Conservation (phyloP, 805 yeast species). For the Yamadazyma akitaensis region DNA sequence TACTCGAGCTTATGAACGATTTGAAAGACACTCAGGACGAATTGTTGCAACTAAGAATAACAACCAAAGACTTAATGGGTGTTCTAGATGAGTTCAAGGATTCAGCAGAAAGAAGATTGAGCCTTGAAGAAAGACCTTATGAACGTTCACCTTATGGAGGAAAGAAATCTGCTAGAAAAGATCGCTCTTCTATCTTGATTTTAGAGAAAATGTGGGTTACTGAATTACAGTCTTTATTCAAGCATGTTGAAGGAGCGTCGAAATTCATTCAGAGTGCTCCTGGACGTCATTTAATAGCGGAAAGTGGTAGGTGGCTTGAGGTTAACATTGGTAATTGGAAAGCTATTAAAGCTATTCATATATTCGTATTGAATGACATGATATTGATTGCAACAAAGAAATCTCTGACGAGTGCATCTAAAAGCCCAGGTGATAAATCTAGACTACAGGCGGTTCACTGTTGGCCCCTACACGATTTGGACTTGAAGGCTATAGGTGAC, state of each 20-base stretch:
- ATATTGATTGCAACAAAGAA: conserved; percentile 69
- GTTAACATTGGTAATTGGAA: conserved; percentile 83
- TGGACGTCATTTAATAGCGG: conserved; percentile 76
- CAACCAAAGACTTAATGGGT: conserved; percentile 57
- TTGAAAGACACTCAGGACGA: conserved; percentile 63
- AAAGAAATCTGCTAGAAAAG: conserved; percentile 28
- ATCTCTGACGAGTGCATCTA: conserved; percentile 8
- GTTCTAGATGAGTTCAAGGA: conserved; percentile 57
- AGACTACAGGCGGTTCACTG: conserved; percentile 69
- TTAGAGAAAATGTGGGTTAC: conserved; percentile 80
- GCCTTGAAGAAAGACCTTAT: conserved; percentile 32
- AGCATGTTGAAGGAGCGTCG: conserved; percentile 89
- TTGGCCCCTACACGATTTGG: conserved; percentile 68
- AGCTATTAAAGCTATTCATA: conserved; percentile 68
- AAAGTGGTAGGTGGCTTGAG: conserved; percentile 84
- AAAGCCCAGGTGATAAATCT: conserved; percentile 25
- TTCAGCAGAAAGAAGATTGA: conserved; percentile 57
- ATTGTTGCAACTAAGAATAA: conserved; percentile 56
- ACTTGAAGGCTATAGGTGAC: conserved; percentile 37
- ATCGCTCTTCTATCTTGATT: conserved; percentile 67
- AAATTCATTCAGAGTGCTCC: conserved; percentile 70
- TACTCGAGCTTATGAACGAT: conserved; percentile 57
- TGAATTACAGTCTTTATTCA: conserved; percentile 65
- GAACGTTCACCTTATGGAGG: conserved; percentile 17
- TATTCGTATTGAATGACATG: conserved; percentile 75